Percentiles rank a stretch among this genome's conserved stretches.
Evolutionary conservation across 768 basidiomycete genomes (phyloP).

Genomic region (Amanita molliuscula): DNA sequence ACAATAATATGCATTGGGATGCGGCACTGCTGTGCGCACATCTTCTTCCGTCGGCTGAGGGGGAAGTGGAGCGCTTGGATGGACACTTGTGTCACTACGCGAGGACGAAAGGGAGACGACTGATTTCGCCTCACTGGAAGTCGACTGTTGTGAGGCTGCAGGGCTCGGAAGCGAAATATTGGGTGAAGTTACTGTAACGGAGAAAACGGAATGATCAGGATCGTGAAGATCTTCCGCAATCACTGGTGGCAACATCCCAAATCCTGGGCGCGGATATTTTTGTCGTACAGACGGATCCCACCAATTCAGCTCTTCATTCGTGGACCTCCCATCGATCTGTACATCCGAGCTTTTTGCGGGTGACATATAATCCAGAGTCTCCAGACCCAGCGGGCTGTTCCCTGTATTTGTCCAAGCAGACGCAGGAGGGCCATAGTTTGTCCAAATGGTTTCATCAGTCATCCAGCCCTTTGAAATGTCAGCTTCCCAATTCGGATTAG

Average conservation of each 20-base stretch:
- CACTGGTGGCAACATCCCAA: conserved; percentile 58
- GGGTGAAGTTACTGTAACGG: conserved; percentile 33
- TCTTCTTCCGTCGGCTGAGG: conserved; percentile 48
- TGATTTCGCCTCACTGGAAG: conserved; percentile 5
- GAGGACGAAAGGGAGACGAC: conserved; percentile 8
- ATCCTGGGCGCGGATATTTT: conserved; percentile 46
- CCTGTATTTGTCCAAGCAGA: conserved; percentile 7
- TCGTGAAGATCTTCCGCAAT: conserved; percentile 62
- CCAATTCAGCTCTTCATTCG: conserved; percentile 57
- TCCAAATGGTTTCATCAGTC: conserved; percentile 4
- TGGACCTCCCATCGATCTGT: conserved; percentile 50
- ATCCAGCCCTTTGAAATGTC: conserved; percentile 12
- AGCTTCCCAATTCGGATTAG: conserved; percentile 12
- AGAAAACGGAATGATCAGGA: conserved; percentile 62
- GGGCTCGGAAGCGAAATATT: conserved; percentile 12
- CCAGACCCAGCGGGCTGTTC: conserved; percentile 11
- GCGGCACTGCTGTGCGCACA: conserved; percentile 60
- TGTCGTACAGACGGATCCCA: conserved; percentile 47
- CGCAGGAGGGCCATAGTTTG: conserved; percentile 12
- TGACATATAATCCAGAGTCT: conserved; percentile 17
- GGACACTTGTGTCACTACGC: conserved; percentile 1
- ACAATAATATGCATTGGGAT: conserved; percentile 79
- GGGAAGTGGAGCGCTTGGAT: conserved; percentile 13
- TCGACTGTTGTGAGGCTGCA: conserved; percentile 15
- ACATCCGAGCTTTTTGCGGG: conserved; percentile 18